Conservation (phyloP, 352 stramenopile genomes). For the Plasmopara halstedii region DNA sequence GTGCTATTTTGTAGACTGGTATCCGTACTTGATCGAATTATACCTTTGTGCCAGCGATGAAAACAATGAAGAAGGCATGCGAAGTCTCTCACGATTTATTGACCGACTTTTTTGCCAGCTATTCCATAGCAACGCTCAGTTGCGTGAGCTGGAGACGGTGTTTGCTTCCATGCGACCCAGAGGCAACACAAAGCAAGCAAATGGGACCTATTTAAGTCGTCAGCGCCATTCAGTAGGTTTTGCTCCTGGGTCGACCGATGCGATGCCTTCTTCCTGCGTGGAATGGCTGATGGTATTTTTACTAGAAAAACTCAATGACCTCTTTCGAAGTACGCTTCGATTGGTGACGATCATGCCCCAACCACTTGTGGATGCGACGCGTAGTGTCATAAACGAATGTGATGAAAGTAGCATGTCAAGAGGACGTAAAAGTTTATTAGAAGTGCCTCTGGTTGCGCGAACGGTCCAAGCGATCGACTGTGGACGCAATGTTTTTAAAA, state of each 20-base stretch:
- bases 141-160: slow-evolving; percentile 51
- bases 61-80: slow-evolving; percentile 69
- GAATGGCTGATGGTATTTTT: slow-evolving; percentile 62
- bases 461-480: slow-evolving; percentile 57
- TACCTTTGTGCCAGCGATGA: slow-evolving; percentile 58
- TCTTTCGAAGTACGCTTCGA: slow-evolving; percentile 57
- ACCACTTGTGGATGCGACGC: slow-evolving; percentile 11
- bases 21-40: slow-evolving; percentile 71
- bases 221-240: slow-evolving; percentile 9
- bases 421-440: slow-evolving; percentile 10
- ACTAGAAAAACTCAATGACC: slow-evolving; percentile 50
- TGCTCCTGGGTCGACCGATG: slow-evolving; percentile 5
- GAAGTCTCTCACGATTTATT: slow-evolving; percentile 72
- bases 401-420: slow-evolving; percentile 18
- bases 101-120: slow-evolving; percentile 80
- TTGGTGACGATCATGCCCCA: slow-evolving; percentile 40
- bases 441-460: slow-evolving; percentile 22
- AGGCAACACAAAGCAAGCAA: slow-evolving; percentile 6
- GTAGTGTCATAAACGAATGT: background rate
- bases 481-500: slow-evolving; percentile 63
- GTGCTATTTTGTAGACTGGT: slow-evolving; percentile 74
- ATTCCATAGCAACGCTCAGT: slow-evolving; percentile 73
- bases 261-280: slow-evolving; percentile 35
- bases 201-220: slow-evolving; percentile 1
- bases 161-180: slow-evolving; percentile 29